Evolutionary conservation across 257 asterid species (phyloP), one percentile per base, ranked within the genome.

Genomic region (Echium plantagineum): DNA sequence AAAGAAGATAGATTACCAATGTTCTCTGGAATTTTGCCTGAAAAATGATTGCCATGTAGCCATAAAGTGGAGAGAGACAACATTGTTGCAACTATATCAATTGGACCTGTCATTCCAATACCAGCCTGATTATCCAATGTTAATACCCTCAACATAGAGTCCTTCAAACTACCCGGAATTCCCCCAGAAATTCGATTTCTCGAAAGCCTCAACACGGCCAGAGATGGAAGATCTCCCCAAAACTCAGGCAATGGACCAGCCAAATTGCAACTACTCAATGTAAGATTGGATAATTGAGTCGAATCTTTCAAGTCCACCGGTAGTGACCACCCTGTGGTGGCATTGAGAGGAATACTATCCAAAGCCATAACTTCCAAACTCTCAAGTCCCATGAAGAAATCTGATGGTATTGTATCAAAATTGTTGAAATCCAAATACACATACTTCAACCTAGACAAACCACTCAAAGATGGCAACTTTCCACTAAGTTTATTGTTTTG

Each of bases 1-100:
- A 89, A 70, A 52, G 77, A 76, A 63, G 65, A 77, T 60, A 89
- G 67, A 69, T 76, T 76, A 13, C 86, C 89, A 21, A 89, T 80
- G 24, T 67, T 74, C 21, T 46, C 63, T 0, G 97, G 97, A 64
- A 89, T 84, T 77, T 78, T 82, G 72, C 97, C 95, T 20, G 94
- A 82, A 64, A 86, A 89, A 21, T 58, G 76, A 57, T 89, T 89
- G 70, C 97, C 94, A 32, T 89, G 95, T 7, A 89, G 85, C 97
- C 97, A 89, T 52, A 89, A 74, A 62, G 83, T 82, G 17, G 85
- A 74, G 69, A 84, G 86, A 8, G 95, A 84, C 10, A 7, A 58
- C 94, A 89, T 82, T 5, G 73, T 73, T 5, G 83, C 52, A 4
- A 82, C 75, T 2, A 79, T 49, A 65, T 84, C 94, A 30, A 89